phyloP scores from a whole-genome alignment of 345 rosid species.

The Citropsis articulata region DNA sequence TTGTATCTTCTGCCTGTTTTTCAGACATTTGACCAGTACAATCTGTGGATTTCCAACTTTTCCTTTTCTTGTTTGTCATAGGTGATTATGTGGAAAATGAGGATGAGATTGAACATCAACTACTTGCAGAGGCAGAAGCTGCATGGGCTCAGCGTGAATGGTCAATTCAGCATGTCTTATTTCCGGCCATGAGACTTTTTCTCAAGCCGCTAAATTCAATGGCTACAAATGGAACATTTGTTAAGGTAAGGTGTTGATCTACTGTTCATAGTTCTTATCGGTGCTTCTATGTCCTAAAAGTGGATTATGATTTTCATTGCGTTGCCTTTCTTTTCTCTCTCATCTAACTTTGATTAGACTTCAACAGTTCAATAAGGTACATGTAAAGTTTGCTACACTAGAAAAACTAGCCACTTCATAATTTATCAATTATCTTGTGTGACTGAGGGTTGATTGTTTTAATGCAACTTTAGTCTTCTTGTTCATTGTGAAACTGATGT shows the following conservation, averaged over 20 bases:
- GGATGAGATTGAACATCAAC: conserved; percentile 52
- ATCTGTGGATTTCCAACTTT: not conserved
- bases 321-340: not conserved
- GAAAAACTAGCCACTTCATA: not conserved
- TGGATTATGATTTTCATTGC: not conserved
- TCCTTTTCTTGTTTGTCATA: conserved; percentile 20
- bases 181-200: conserved; percentile 89
- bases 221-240: conserved; percentile 91
- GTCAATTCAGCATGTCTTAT: conserved; percentile 90
- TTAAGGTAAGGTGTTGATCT: conserved; percentile 49
- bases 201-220: conserved; percentile 81
- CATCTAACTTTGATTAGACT: not conserved
- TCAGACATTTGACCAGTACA: not conserved
- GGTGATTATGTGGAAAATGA: conserved; percentile 41
- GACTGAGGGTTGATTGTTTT: not conserved
- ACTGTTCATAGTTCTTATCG: not conserved
- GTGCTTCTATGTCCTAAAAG: not conserved
- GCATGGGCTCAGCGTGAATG: conserved; percentile 98
- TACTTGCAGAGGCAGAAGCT: conserved; percentile 74
- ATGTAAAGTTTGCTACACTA: not conserved
- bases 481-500: not conserved
- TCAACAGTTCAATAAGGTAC: not conserved
- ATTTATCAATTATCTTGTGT: not conserved
- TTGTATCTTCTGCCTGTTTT: not conserved
- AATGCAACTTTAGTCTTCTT: not conserved